Evolutionary conservation across 306 rosid species (phyloP).

Genomic region (Abrus pulchellus): DNA sequence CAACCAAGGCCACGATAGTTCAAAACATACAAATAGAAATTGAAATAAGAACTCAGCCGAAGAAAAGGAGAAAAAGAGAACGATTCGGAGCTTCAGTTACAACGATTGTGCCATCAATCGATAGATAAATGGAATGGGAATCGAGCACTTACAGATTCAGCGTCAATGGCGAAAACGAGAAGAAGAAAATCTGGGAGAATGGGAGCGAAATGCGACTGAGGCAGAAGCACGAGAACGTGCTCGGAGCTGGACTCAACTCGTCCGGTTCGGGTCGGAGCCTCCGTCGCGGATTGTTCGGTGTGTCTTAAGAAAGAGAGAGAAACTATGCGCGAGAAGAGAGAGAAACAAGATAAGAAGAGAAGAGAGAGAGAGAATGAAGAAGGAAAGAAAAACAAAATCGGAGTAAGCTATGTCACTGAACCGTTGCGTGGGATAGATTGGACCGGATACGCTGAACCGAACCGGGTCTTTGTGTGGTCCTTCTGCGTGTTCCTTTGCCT

Average conservation of each 20-base stretch:
- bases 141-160: slow-evolving; percentile 62
- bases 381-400: slow-evolving; percentile 48
- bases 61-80: slow-evolving; percentile 33
- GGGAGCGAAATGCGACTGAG: slow-evolving; percentile 53
- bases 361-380: slow-evolving; percentile 45
- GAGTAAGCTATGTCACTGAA: slow-evolving; percentile 42
- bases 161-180: slow-evolving; percentile 35
- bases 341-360: slow-evolving; percentile 56
- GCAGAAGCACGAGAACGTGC: slow-evolving; percentile 35
- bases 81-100: slow-evolving; percentile 35
- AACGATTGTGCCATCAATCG: slow-evolving; percentile 48
- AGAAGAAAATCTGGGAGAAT: slow-evolving; percentile 43
- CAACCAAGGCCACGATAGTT: slow-evolving; percentile 50
- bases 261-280: slow-evolving; percentile 57
- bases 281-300: slow-evolving; percentile 54
- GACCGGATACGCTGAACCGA: slow-evolving; percentile 49
- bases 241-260: slow-evolving; percentile 52
- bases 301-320: slow-evolving; percentile 53
- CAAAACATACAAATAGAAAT: background rate
- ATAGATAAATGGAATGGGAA: slow-evolving; percentile 52
- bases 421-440: slow-evolving; percentile 40
- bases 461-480: slow-evolving; percentile 27
- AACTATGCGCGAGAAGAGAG: slow-evolving; percentile 51
- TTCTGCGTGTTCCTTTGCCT: background rate
- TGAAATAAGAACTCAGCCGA: slow-evolving; percentile 39